phyloP scores from a whole-genome alignment of 2,329 filamentous ascomycete genomes.

The Aspergillus unguis region DNA sequence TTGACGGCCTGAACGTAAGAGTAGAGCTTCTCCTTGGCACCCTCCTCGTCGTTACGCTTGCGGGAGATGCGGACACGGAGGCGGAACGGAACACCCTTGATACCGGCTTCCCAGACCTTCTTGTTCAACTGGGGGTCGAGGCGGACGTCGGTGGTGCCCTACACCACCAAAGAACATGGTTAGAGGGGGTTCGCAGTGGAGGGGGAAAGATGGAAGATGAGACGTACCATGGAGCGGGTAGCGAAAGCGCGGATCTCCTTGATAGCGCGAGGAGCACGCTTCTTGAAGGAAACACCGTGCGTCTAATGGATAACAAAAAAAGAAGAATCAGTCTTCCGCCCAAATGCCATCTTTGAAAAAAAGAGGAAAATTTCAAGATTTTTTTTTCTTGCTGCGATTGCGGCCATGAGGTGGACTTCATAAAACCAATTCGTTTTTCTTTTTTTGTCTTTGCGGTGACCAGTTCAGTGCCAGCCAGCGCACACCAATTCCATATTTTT shows the following conservation, averaged over 20 bases:
- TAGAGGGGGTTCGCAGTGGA: background rate
- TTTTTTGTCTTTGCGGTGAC: slow-evolving; percentile 21
- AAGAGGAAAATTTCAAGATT: background rate
- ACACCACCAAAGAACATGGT: background rate
- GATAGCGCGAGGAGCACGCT: slow-evolving; percentile 95
- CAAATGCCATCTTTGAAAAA: slow-evolving; percentile 45
- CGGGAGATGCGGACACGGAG: slow-evolving; percentile 97
- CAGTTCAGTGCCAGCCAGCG: background rate
- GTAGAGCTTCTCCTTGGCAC: slow-evolving; percentile 99
- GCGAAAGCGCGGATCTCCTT: slow-evolving; percentile 99
- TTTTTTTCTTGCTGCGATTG: slow-evolving; percentile 21
- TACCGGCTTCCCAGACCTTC: slow-evolving; percentile 99
- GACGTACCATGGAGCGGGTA: slow-evolving; percentile 88
- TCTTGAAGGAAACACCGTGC: slow-evolving; percentile 98
- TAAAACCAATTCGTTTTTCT: slow-evolving; percentile 59
- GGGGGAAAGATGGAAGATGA: slow-evolving; percentile 10
- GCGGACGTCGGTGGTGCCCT: slow-evolving; percentile 97
- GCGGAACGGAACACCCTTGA: slow-evolving; percentile 98
- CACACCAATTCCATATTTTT: slow-evolving; percentile 12
- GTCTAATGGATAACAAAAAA: slow-evolving; percentile 59
- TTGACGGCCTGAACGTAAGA: slow-evolving; percentile 99
- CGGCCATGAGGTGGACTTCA: slow-evolving; percentile 63
- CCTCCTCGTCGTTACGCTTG: slow-evolving; percentile 99
- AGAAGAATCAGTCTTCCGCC: slow-evolving; percentile 65
- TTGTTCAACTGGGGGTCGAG: slow-evolving; percentile 99